Evolutionary conservation across 2,329 filamentous ascomycete genomes (phyloP).

Genomic region (Fusarium nodosum): DNA sequence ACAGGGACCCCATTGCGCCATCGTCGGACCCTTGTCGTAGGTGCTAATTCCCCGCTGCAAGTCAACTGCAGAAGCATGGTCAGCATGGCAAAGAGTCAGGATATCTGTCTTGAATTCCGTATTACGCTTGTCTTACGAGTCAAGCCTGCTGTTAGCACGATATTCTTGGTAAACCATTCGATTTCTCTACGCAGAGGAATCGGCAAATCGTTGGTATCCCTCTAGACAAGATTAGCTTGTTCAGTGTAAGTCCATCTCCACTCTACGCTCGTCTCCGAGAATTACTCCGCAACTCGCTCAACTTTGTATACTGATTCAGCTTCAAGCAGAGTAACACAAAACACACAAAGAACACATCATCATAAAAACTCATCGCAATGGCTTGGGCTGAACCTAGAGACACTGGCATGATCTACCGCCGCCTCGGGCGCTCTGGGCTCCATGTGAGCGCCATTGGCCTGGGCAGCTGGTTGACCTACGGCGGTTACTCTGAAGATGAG

Average conservation of each 20-base stretch:
- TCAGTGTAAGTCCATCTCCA: constrained; percentile 29
- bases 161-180: background rate
- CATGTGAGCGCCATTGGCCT: constrained; percentile 77
- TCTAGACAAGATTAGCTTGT: constrained; percentile 1
- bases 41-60: constrained; percentile 3
- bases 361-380: constrained; percentile 50
- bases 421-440: constrained; percentile 67
- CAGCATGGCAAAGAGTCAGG: background rate
- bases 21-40: constrained; percentile 17
- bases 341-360: background rate
- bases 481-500: constrained; percentile 74
- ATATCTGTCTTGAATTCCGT: background rate
- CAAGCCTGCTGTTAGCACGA: background rate
- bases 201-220: background rate
- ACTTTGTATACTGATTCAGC: constrained; percentile 8
- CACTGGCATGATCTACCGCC: constrained; percentile 61
- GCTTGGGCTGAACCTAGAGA: constrained; percentile 60
- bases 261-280: constrained; percentile 49
- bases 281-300: constrained; percentile 20
- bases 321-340: constrained; percentile 3
- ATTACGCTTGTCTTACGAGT: constrained; percentile 7
- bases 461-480: constrained; percentile 76
- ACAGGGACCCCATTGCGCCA: constrained; percentile 34
- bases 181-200: background rate
- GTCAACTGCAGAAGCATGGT: background rate